Conservation (phyloP, 2,329 filamentous ascomycete genomes). For the Blastomyces parvus region DNA sequence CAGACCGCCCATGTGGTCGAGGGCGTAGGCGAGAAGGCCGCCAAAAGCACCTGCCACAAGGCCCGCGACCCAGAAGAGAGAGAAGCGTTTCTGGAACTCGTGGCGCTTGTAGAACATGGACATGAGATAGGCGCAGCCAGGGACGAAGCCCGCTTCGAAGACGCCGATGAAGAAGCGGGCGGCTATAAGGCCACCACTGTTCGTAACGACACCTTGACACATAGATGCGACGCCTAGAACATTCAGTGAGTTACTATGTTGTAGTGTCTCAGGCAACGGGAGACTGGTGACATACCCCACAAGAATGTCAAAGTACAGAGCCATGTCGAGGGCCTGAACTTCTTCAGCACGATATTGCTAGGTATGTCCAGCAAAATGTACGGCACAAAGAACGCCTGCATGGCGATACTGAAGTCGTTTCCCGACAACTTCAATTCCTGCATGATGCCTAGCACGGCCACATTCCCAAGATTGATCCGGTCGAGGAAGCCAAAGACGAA, state of each 20-base stretch:
- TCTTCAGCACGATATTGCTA: constrained; percentile 23
- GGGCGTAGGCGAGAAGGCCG: constrained; percentile 20
- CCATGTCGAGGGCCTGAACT: constrained; percentile 20
- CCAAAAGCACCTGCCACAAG: constrained; percentile 29
- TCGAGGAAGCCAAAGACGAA: constrained; percentile 21
- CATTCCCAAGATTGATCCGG: constrained; percentile 21
- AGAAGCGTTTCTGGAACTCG: constrained; percentile 32
- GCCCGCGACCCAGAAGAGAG: constrained; percentile 26
- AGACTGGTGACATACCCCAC: constrained; percentile 16
- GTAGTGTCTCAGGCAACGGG: background rate
- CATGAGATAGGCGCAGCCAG: constrained; percentile 26
- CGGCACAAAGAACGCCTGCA: constrained; percentile 27
- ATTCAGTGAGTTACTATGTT: background rate
- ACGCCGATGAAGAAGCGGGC: constrained; percentile 27
- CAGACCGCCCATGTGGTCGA: constrained; percentile 25
- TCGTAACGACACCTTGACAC: constrained; percentile 26
- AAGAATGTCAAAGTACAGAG: constrained; percentile 18
- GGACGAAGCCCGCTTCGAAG: constrained; percentile 31
- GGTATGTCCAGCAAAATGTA: constrained; percentile 24
- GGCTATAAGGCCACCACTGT: constrained; percentile 22
- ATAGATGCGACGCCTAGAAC: constrained; percentile 20
- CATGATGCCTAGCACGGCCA: constrained; percentile 18
- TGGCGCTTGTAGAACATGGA: constrained; percentile 29
- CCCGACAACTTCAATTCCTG: constrained; percentile 18
- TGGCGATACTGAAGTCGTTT: constrained; percentile 29